Evolutionary conservation across 208 protist species (phyloP), one percentile per base, ranked within the genome.

Genomic region (Wallacemonas collosoma): DNA sequence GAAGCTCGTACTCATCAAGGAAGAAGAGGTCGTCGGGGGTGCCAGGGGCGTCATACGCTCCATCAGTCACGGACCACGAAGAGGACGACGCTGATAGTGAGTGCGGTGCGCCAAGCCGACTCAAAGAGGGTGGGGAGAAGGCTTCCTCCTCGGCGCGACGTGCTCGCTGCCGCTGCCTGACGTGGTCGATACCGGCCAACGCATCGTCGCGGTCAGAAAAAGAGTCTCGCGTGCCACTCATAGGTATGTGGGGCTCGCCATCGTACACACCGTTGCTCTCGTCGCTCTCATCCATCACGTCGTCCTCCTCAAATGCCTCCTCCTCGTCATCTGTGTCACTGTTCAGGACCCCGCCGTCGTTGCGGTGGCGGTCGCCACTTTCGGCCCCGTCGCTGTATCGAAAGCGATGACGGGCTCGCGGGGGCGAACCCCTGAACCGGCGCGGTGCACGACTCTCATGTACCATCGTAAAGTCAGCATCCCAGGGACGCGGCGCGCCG

Each of bases 1-100:
- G 6, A 9, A 53, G 38, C 39, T 72, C 68, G 43, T 39, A 72
- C 68, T 72, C 68, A 41, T 63, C 55, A 3, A 72, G 50, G 36
- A 65, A 65, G 40, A 65, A 65, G 40, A 65, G 50, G 41, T 65
- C 60, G 40, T 65, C 60, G 5, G n/a, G 8, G 51, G n/a, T 5
- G 45, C 45, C 45, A 50, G 12, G 45, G 45, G 45, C 26, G 26
- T 26, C 26, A 26, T 26, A 26, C 26, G 26, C 26, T 26, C 26
- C 26, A 26, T 26, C 26, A 26, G 26, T 26, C 26, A 0, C 26
- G 26, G 26, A 26, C 26, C 26, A 26, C 26, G 26, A 26, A 26
- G 26, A 26, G 26, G 26, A 26, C 26, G 26, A 26, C 26, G 26
- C 26, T 11, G 43, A 45, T 45, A 15, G 12, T n/a, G 63, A 68